Percentiles rank a stretch among this genome's conserved stretches.
Evolutionary conservation across 192 early-diverging fungal genomes (phyloP).

Genomic region (Backusella psychrophila): DNA sequence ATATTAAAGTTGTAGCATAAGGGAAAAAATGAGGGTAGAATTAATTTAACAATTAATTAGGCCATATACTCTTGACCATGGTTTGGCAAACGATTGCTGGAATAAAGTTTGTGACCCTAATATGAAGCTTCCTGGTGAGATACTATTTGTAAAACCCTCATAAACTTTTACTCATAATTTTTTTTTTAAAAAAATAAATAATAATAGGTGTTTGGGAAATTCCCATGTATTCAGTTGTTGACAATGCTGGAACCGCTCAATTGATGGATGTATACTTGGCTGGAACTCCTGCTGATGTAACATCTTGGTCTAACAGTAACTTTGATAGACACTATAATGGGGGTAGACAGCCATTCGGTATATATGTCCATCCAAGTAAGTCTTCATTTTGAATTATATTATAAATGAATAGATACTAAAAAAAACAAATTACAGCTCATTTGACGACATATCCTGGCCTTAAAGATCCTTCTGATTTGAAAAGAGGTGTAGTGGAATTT

Average conservation of each 20-base stretch:
- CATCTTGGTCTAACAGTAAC: constrained; percentile 50
- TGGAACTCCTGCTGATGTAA: constrained; percentile 38
- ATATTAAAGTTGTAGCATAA: background rate
- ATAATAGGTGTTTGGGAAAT: constrained; percentile 58
- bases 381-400: background rate
- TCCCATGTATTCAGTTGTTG: constrained; percentile 57
- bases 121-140: constrained; percentile 40
- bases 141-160: background rate
- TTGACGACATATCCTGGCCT: constrained; percentile 33
- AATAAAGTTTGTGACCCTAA: constrained; percentile 45
- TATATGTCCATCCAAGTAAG: constrained; percentile 44
- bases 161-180: background rate
- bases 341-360: constrained; percentile 54
- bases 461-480: constrained; percentile 23
- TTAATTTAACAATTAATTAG: constrained; percentile 6
- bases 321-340: constrained; percentile 53
- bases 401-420: background rate
- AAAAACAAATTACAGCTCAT: constrained; percentile 29
- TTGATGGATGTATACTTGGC: constrained; percentile 53
- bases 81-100: constrained; percentile 58
- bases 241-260: constrained; percentile 36
- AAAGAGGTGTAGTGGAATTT: constrained; percentile 42
- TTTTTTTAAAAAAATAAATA: background rate
- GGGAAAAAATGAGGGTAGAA: background rate
- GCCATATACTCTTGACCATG: constrained; percentile 70